Evolutionary conservation across 768 basidiomycete genomes (phyloP).

Genomic region (Suillus ampliporus): DNA sequence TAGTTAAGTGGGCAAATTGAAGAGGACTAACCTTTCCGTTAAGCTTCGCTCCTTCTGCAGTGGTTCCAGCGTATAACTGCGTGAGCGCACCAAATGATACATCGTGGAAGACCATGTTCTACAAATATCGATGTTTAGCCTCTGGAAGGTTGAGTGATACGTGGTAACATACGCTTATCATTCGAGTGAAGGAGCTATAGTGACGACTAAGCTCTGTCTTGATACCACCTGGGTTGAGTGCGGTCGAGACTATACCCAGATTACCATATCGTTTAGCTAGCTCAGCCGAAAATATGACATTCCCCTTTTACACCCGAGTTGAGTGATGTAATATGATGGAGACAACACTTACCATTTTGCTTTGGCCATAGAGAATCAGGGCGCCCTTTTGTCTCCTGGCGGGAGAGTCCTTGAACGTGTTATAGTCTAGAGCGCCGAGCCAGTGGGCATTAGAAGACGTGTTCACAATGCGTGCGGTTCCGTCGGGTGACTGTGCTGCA

Average conservation of each 20-base stretch:
- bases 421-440: constrained; percentile 27
- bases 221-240: constrained; percentile 47
- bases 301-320: constrained; percentile 39
- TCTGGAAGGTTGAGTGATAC: neutral
- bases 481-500: constrained; percentile 37
- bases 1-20: neutral
- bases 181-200: neutral
- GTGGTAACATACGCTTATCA: constrained; percentile 17
- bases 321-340: neutral
- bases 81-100: constrained; percentile 51
- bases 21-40: constrained; percentile 48
- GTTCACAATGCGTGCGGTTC: constrained; percentile 42
- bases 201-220: constrained; percentile 33
- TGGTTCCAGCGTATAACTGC: constrained; percentile 56
- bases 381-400: constrained; percentile 14
- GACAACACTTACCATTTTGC: constrained; percentile 34
- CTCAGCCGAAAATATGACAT: constrained; percentile 50
- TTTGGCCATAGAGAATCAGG: constrained; percentile 30
- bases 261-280: constrained; percentile 47
- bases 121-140: neutral
- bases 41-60: constrained; percentile 42
- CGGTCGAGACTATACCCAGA: constrained; percentile 50
- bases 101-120: constrained; percentile 33
- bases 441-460: constrained; percentile 34
- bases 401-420: constrained; percentile 35